Evolutionary conservation across 306 rosid species (phyloP).

Genomic region (Luffa acutangula): DNA sequence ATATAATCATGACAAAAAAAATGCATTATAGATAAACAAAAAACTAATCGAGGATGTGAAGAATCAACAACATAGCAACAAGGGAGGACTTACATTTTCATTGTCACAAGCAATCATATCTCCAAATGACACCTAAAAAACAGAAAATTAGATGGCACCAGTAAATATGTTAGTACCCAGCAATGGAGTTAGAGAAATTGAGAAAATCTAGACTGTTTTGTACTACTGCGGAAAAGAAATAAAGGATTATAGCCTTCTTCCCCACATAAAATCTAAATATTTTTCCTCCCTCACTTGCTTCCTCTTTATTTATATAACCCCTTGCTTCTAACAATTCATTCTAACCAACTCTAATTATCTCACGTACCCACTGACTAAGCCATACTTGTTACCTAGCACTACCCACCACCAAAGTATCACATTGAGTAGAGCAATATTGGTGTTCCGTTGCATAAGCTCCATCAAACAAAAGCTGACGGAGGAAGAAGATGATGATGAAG

Average conservation of each 20-base stretch:
- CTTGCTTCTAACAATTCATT: neutral
- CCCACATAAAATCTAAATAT: neutral
- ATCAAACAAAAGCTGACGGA: neutral
- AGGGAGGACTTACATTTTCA: conserved; percentile 60
- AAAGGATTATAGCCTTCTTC: neutral
- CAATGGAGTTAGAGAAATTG: neutral
- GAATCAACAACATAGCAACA: conserved; percentile 8
- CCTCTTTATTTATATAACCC: neutral
- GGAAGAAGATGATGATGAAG: neutral
- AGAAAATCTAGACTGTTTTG: neutral
- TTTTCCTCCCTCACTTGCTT: neutral
- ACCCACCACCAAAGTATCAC: neutral
- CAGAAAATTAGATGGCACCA: conserved; percentile 9
- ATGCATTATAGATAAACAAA: neutral
- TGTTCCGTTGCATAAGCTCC: neutral
- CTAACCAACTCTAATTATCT: neutral
- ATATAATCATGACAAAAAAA: neutral
- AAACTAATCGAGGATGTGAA: neutral
- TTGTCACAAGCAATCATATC: conserved; percentile 97
- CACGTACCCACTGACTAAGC: neutral
- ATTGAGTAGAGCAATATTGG: neutral
- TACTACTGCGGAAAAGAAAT: neutral
- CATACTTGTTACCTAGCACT: neutral
- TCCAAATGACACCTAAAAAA: conserved; percentile 79
- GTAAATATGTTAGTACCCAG: neutral